Percentiles rank a stretch among this genome's conserved stretches.
Conservation (phyloP, 2,329 filamentous ascomycete species). For the Penicillium hesseltinei region DNA sequence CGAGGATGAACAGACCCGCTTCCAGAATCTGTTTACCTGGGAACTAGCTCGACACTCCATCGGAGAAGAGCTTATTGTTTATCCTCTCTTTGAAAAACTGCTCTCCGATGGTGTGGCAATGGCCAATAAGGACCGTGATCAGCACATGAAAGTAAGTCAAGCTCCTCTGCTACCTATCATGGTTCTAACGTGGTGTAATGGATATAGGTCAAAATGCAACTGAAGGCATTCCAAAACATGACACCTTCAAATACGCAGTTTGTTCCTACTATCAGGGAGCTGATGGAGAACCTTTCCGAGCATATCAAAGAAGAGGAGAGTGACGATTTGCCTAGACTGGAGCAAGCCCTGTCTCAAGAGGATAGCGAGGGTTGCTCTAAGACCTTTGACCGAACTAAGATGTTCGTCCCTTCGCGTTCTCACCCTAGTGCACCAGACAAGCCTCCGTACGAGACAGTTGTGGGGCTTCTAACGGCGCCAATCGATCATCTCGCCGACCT, state of each 20-base stretch:
- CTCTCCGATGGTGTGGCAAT: slow-evolving; percentile 43
- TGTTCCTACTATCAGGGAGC: slow-evolving; percentile 39
- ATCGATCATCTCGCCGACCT: slow-evolving; percentile 57
- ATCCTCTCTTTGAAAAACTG: slow-evolving; percentile 52
- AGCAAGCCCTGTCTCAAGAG: slow-evolving; percentile 37
- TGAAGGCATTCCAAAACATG: slow-evolving; percentile 51
- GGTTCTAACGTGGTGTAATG: not conserved
- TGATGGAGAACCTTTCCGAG: slow-evolving; percentile 43
- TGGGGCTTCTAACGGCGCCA: slow-evolving; percentile 54
- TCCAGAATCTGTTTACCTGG: slow-evolving; percentile 52
- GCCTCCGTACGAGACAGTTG: slow-evolving; percentile 56
- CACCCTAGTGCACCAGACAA: slow-evolving; percentile 51
- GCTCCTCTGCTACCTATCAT: not conserved
- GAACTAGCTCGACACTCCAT: slow-evolving; percentile 51
- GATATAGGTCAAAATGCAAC: slow-evolving; percentile 49
- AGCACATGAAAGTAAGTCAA: slow-evolving; percentile 38
- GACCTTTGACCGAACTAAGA: slow-evolving; percentile 52
- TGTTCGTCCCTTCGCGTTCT: slow-evolving; percentile 51
- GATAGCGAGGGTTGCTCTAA: slow-evolving; percentile 38
- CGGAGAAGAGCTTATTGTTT: slow-evolving; percentile 52
- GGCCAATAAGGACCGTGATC: slow-evolving; percentile 48
- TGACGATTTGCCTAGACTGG: slow-evolving; percentile 49
- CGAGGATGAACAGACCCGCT: slow-evolving; percentile 35
- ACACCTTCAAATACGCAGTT: slow-evolving; percentile 41
- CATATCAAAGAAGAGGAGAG: slow-evolving; percentile 54